Base-by-base conservation (phyloP, 371 early-diverging fungal species). In the Gilbertella persicaria region DNA sequence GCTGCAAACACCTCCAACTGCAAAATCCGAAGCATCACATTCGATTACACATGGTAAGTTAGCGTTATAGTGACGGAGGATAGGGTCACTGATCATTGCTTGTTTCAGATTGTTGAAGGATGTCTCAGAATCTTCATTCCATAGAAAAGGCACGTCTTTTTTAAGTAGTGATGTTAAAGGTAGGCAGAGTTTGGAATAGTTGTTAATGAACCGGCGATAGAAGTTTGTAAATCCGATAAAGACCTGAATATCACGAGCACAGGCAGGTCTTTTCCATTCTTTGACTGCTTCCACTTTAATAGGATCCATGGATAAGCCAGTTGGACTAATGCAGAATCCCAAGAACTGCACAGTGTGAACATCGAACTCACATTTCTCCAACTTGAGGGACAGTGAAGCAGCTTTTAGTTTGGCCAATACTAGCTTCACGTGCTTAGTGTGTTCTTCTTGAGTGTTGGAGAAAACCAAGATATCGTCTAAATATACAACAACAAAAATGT, bases 201-300 rank as follows among this genome's bases (percentile, higher is more conserved):
- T 36, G 4, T 39, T 19, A 9, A 86, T 76, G 44, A 82, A 85
- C 3, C 73, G 56, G 0, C 69, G 64, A 62, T 82, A 80, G 53
- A 65, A 86, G 17, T 78, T 79, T 6, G 69, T 54, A 17, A 80
- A 58, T 0, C 87, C 86, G 0, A 83, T 56, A 56, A 87, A 83
- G 1, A 45, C 50, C 43, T 67, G 67, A 0, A 87, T 36, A 9
- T 83, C 64, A 3, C 56, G 62, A 0, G 67, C 59, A 17, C 33
- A 40, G 0, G 3, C 50, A 0, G 78, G 83, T 0, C 30, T n/a
- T 2, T 60, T 67, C 67, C 73, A 71, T 17, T 71, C 47, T 0
- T 45, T n/a, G 3, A 90, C 63, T 5, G 62, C 57, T 9, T 48
- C 35, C 0, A 83, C 52, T 36, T 71, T 71, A 7, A 33, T 35